Conservation (phyloP, 2,329 filamentous ascomycete genomes). For the Pseudocercospora macadamiae region DNA sequence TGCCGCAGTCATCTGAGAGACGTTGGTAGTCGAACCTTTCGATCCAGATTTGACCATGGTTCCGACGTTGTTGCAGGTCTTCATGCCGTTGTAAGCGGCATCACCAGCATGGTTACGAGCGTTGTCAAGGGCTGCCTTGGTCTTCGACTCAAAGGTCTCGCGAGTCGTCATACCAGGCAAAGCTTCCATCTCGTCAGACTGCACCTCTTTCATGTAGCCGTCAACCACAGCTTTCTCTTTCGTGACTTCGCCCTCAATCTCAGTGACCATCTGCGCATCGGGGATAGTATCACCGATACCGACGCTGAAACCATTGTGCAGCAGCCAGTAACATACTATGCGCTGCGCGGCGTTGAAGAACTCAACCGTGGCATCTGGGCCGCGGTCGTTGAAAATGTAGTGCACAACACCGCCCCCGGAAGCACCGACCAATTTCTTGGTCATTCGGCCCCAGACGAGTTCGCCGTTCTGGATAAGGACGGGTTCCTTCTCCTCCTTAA, state of each 20-base stretch:
- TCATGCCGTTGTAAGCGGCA: constrained; percentile 86
- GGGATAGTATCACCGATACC: constrained; percentile 98
- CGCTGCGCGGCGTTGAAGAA: constrained; percentile 97
- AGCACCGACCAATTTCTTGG: constrained; percentile 93
- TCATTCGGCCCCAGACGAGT: constrained; percentile 85
- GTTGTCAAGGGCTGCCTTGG: constrained; percentile 89
- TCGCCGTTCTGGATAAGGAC: constrained; percentile 84
- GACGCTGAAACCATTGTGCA: constrained; percentile 96
- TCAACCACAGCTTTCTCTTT: constrained; percentile 81
- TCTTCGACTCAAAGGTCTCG: constrained; percentile 97
- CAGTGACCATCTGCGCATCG: constrained; percentile 78
- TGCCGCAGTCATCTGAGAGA: constrained; percentile 98
- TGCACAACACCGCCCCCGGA: constrained; percentile 89
- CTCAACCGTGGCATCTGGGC: constrained; percentile 79
- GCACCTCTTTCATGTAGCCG: constrained; percentile 74
- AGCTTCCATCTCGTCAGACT: constrained; percentile 85
- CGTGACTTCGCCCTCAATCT: constrained; percentile 80
- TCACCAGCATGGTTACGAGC: constrained; percentile 97
- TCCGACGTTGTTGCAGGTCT: constrained; percentile 94
- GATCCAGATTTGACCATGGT: constrained; percentile 96
- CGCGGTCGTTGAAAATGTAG: constrained; percentile 93
- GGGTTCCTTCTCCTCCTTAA: constrained; percentile 57
- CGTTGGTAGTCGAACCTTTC: constrained; percentile 98
- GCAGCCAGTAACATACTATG: constrained; percentile 94
- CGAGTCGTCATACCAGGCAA: constrained; percentile 97